These are phyloP conservation scores for Pichia terricola DNA, from an alignment of 1,139 yeast genomes.

Conservation along the genomic window DNA sequence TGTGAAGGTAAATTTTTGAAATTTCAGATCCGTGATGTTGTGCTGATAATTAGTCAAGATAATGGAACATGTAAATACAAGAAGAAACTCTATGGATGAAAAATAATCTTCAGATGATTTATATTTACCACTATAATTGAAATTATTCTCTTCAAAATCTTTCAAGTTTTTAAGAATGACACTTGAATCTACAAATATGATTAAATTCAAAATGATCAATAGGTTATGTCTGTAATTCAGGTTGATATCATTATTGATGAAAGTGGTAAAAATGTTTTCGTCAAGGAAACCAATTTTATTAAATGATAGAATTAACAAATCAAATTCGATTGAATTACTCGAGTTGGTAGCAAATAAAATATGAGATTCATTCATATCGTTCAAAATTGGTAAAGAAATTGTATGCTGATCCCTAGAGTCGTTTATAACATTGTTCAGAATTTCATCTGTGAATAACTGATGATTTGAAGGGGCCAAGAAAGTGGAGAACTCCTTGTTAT, in stretches of 20 bases:
- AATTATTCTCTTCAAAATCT: constrained; percentile 1
- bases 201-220: constrained; percentile 1
- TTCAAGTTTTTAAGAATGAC: background rate
- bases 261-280: constrained; percentile 1
- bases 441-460: background rate
- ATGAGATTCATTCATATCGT: background rate
- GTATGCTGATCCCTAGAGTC: too few relatives aligned
- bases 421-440: too few relatives aligned
- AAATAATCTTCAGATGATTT: constrained; percentile 4
- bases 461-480: background rate
- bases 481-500: background rate
- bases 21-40: background rate
- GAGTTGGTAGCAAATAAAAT: background rate
- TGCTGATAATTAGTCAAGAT: background rate
- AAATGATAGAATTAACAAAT: constrained; percentile 2
- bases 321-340: constrained; percentile 4
- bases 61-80: constrained; percentile 4
- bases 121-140: constrained; percentile 19
- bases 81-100: constrained; percentile 6
- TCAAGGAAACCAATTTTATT: constrained; percentile 3
- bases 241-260: background rate
- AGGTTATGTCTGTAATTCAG: background rate
- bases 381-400: too few relatives aligned
- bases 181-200: constrained; percentile 7
- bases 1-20: constrained; percentile 5